Evolutionary conservation across 1,139 yeast species (phyloP), one percentile per base, ranked within the genome.

Genomic region (Suhomyces bribrorum): DNA sequence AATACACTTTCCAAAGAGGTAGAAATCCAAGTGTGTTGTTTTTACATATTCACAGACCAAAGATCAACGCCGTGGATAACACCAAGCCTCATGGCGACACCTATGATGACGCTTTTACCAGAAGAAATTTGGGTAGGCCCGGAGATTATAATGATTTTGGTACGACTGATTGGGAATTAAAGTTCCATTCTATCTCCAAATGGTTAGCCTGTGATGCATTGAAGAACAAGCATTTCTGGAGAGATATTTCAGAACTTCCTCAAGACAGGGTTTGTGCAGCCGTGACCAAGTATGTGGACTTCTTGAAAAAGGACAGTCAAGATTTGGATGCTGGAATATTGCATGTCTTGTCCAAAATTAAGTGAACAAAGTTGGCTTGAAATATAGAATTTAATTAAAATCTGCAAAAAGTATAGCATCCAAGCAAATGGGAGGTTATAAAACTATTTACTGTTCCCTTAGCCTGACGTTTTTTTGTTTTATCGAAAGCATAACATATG

Each of bases 11-110:
- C 2, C 44, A 32, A 41, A 44, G 17, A 11, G 29, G 32, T 40
- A 39, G 44, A 13, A 37, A 45, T 23, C 66, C 69, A 5, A 49
- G 52, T 13, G 61, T 62, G n/a, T 41, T 59, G 40, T 72, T 73
- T 48, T 58, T 72, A 38, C 77, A 72, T 48, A 58, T 66, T 26
- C 74, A 70, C 48, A 64, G 67, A 40, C 76, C 76, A 2, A 69
- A 69, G 34, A 55, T 65, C 33, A 61, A 65, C 32, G 66, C 69
- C 2, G 50, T 64, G 7, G 49, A 46, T 15, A 58, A 58, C 33
- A 44, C 57, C 14, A 36, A 46, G 14, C 50, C 50, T 3, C 48
- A 46, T 20, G 32, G 15, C 4, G 45, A 48, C 5, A 12, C 26
- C 2, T 37, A 44, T 16, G 50, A 45, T 26, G 47, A 44, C 14